Evolutionary conservation across 1,284 basidiomycete genomes (phyloP), one percentile per base, ranked within the genome.

Genomic region (Erythrobasidium hasegawianum): DNA sequence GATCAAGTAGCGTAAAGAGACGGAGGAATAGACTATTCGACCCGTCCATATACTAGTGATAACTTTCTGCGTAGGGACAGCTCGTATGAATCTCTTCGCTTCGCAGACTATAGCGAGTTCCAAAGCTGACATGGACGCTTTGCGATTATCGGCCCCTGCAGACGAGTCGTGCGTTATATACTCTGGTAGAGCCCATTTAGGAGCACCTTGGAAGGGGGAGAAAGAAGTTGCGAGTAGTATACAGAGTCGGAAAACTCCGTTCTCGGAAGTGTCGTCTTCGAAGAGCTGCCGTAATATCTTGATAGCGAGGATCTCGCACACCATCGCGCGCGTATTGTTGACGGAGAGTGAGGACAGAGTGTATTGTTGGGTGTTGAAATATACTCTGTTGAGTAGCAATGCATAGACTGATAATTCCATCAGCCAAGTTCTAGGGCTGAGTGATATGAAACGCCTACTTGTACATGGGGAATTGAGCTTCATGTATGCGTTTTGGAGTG

Each of bases 291-390:
- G 67, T 7, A 76, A 49, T 1, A 75, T 54, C 52, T 71, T 70
- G 54, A 71, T 69, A 0, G 75, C 75, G 11, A 76, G 64, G 18
- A 74, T 64, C 64, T 76, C 75, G 67, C 75, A 76, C 1, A 75
- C 50, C 16, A 69, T 68, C 2, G 75, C 75, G 3, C 68, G 57
- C 0, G 68, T 69, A 20, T 59, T 56, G 39, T 69, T 69, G 39
- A 69, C 68, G 26, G 59, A 62, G 18, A 58, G 39, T 2, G 58
- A 64, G 27, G 55, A 57, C 1, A 59, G 29, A 2, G 54, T 58
- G 47, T 60, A 59, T 38, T 60, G 57, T 20, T 57, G 47, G 26
- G 57, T 61, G 22, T 64, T 20, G 29, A 69, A 69, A 24, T 69
- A 65, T 14, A 67, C 59, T 18, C 68, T 52, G 50, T 66, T 67